Conservation (phyloP, 345 rosid species). For the Dipteronia sinensis region DNA sequence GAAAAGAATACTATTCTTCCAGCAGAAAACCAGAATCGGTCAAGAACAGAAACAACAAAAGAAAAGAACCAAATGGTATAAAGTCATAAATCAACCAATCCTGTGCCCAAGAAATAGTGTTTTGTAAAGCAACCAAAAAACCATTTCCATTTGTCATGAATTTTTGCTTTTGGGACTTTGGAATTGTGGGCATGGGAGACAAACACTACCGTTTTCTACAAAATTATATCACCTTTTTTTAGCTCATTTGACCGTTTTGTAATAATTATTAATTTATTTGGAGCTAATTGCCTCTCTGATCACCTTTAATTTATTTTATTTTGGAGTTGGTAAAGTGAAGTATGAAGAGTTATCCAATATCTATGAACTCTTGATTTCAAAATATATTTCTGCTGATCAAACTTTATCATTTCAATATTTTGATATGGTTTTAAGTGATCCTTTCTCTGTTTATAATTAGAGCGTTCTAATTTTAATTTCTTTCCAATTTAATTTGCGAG, state of each 20-base stretch:
- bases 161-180: constrained; percentile 13
- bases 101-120: background rate
- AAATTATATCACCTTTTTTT: constrained; percentile 11
- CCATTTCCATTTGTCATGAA: background rate
- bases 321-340: constrained; percentile 9
- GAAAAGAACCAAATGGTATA: background rate
- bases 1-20: constrained; percentile 4
- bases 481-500: too few species aligned
- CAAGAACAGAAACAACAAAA: background rate
- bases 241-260: constrained; percentile 26
- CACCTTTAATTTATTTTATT: background rate
- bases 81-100: background rate
- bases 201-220: constrained; percentile 25
- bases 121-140: constrained; percentile 1
- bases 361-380: background rate
- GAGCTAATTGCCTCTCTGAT: background rate
- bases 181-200: constrained; percentile 18
- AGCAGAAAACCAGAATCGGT: background rate
- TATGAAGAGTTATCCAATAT: background rate
- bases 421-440: too few species aligned
- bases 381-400: background rate
- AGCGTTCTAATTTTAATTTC: too few species aligned
- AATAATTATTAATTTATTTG: background rate
- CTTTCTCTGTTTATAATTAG: too few species aligned
- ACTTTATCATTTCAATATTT: background rate